Conservation (phyloP, 2,329 filamentous ascomycete genomes). For the Bipolaris sorokiniana region DNA sequence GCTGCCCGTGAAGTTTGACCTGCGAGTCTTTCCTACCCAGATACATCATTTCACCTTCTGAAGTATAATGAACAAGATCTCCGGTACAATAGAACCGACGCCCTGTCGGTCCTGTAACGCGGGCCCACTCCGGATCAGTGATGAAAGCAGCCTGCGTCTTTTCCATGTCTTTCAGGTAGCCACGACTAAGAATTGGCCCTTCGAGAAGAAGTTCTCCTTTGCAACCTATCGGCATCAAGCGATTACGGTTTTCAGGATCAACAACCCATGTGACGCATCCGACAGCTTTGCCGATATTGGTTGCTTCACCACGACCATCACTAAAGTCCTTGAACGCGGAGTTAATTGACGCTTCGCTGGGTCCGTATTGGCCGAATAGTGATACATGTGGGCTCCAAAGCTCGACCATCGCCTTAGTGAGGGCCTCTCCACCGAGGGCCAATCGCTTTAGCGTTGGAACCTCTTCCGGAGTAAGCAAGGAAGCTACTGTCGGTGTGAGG, state of each 20-base stretch:
- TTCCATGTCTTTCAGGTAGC: conserved; percentile 42
- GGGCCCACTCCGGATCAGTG: conserved; percentile 37
- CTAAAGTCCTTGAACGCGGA: conserved; percentile 40
- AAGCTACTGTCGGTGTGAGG: conserved; percentile 66
- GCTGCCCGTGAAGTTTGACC: conserved; percentile 52
- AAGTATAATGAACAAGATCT: conserved; percentile 43
- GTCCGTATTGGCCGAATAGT: conserved; percentile 43
- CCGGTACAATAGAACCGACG: conserved; percentile 44
- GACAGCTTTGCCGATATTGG: conserved; percentile 42
- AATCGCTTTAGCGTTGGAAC: conserved; percentile 55
- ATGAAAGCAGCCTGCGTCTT: conserved; percentile 43
- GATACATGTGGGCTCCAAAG: conserved; percentile 31
- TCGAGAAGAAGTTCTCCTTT: conserved; percentile 46
- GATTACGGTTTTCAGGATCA: conserved; percentile 39
- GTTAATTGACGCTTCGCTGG: conserved; percentile 44
- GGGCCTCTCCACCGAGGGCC: conserved; percentile 54
- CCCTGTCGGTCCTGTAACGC: conserved; percentile 17
- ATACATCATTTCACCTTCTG: conserved; percentile 45
- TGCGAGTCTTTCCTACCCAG: conserved; percentile 46
- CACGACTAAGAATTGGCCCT: conserved; percentile 43
- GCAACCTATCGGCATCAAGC: conserved; percentile 42
- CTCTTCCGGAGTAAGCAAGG: conserved; percentile 52
- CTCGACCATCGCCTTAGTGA: conserved; percentile 41
- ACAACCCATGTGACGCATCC: conserved; percentile 45
- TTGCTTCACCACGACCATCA: conserved; percentile 37